Percentiles rank a stretch among this genome's conserved stretches.
phyloP scores from a whole-genome alignment of 495 filamentous ascomycete genomes.

The Aspergillus hancockii region DNA sequence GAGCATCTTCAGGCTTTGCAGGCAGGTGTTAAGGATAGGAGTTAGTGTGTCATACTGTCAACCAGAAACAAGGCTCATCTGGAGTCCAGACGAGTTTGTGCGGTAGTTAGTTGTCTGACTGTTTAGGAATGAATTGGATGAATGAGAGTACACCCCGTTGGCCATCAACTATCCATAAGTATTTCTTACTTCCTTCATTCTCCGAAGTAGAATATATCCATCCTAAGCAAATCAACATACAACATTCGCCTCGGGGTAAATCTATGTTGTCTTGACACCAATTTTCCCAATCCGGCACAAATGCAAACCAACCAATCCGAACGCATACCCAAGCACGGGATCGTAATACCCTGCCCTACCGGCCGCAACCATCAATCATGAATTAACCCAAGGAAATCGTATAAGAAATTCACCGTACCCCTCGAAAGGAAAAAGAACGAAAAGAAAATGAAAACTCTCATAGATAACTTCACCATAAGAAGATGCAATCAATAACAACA shows the following conservation, averaged over 20 bases:
- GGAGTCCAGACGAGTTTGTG: no score
- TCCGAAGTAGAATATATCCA: no score
- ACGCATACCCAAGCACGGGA: slow-evolving; percentile 15
- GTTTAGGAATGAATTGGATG: no score
- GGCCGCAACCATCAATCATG: neutral
- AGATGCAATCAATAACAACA: neutral
- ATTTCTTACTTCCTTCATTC: no score
- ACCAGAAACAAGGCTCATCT: no score
- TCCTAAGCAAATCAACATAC: no score
- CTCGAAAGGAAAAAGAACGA: neutral
- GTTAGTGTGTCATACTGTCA: neutral
- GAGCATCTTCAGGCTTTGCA: slow-evolving; percentile 61
- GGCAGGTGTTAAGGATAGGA: slow-evolving; percentile 35
- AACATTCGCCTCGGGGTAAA: no score
- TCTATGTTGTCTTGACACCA: neutral
- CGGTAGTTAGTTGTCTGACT: no score
- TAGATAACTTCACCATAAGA: neutral
- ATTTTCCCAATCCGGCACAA: neutral
- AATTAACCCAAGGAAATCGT: neutral
- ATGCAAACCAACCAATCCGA: slow-evolving; percentile 13
- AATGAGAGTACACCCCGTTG: no score
- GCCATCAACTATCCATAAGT: no score
- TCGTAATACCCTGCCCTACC: neutral
- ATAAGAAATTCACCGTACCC: neutral
- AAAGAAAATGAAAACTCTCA: neutral